phyloP scores from a whole-genome alignment of 768 basidiomycete genomes.

The Butyriboletus loyo region DNA sequence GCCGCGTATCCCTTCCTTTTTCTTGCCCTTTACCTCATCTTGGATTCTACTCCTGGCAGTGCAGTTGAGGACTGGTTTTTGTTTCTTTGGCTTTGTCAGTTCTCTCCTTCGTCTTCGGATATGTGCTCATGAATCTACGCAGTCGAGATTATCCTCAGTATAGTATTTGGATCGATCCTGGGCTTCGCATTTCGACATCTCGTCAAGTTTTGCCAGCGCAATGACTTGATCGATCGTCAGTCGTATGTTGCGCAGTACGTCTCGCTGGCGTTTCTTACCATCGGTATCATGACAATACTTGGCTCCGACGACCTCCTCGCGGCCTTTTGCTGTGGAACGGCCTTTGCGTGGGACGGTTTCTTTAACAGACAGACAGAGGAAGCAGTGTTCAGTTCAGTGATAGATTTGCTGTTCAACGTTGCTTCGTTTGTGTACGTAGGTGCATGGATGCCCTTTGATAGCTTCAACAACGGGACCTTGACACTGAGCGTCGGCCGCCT shows the following conservation, averaged over 20 bases:
- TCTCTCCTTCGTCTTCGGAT: background rate
- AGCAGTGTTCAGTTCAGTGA: conserved; percentile 91
- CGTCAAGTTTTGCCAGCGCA: conserved; percentile 89
- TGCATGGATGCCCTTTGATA: conserved; percentile 93
- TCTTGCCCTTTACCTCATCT: conserved; percentile 81
- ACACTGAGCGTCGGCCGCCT: conserved; percentile 83
- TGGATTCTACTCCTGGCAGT: conserved; percentile 56
- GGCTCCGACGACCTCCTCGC: conserved; percentile 94
- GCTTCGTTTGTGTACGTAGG: conserved; percentile 96
- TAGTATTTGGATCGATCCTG: conserved; percentile 68
- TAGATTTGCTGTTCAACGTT: conserved; percentile 93
- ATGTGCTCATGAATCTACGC: conserved; percentile 9
- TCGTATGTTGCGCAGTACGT: conserved; percentile 94
- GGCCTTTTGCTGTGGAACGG: conserved; percentile 91
- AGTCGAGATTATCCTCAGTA: conserved; percentile 80
- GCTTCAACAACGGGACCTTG: conserved; percentile 63
- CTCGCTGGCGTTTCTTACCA: conserved; percentile 77
- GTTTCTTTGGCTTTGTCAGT: conserved; percentile 80
- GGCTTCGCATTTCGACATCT: conserved; percentile 82
- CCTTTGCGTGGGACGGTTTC: conserved; percentile 96
- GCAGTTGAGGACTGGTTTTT: conserved; percentile 90
- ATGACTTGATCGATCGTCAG: conserved; percentile 87
- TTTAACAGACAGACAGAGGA: conserved; percentile 94
- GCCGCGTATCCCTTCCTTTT: conserved; percentile 95
- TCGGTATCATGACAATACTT: conserved; percentile 79